A percentile compares a stretch with the other conserved stretches of the same genome.
Conservation (phyloP, 2,329 filamentous ascomycete species). For the Alternaria ventricosa region DNA sequence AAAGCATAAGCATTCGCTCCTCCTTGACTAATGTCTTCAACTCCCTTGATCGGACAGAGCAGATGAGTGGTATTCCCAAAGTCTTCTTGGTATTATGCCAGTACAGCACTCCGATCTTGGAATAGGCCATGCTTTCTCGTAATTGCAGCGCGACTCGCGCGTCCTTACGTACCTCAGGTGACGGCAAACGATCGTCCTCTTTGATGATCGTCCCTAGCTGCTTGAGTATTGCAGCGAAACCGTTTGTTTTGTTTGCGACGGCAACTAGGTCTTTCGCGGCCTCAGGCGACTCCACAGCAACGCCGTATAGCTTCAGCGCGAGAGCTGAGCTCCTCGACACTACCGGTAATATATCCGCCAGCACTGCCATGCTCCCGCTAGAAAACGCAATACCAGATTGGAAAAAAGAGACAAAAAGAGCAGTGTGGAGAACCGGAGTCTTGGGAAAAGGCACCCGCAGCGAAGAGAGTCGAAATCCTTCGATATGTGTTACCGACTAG, state of each 20-base stretch:
- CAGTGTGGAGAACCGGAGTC: constrained; percentile 14
- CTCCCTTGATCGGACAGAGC: neutral
- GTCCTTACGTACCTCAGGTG: constrained; percentile 37
- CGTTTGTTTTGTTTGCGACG: constrained; percentile 45
- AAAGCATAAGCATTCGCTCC: neutral
- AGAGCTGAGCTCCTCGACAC: constrained; percentile 43
- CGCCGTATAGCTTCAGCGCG: constrained; percentile 42
- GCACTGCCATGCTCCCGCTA: constrained; percentile 37
- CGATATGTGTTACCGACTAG: constrained; percentile 21
- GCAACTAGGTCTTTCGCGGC: constrained; percentile 35
- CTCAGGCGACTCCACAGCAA: constrained; percentile 31
- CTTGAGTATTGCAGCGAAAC: constrained; percentile 46
- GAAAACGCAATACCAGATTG: neutral
- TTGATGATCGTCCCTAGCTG: constrained; percentile 48
- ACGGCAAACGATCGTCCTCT: constrained; percentile 47
- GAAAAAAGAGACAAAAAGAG: constrained; percentile 4
- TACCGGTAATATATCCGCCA: constrained; percentile 44
- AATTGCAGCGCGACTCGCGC: neutral
- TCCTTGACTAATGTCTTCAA: neutral
- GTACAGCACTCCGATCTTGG: neutral
- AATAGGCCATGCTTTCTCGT: neutral
- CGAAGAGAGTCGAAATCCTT: constrained; percentile 23
- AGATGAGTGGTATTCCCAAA: neutral
- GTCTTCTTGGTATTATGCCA: neutral
- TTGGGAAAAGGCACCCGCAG: constrained; percentile 4